These are phyloP conservation scores for Hippophae tibetana DNA, from an alignment of 306 rosid genomes.

Conservation along the genomic window DNA sequence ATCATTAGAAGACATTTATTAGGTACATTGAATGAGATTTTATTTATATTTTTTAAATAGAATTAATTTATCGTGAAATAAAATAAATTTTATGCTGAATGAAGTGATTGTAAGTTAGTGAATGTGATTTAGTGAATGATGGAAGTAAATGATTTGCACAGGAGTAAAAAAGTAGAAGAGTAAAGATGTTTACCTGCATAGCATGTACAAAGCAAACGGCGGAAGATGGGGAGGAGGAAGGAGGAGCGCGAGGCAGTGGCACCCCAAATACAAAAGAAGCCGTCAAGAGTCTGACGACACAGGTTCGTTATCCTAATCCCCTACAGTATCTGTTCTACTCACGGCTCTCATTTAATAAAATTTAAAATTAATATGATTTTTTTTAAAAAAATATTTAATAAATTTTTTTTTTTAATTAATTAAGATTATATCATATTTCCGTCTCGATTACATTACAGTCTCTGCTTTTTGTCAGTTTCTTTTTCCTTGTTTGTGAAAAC, in stretches of 20 bases:
- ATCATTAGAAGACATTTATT: no score
- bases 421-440: no score
- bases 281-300: constrained; percentile 87
- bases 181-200: constrained; percentile 83
- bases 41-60: no score
- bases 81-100: no score
- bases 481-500: constrained; percentile 35
- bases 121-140: not conserved
- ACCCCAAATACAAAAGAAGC: constrained; percentile 91
- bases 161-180: constrained; percentile 20
- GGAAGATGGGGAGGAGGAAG: constrained; percentile 31
- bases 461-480: constrained; percentile 44
- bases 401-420: no score
- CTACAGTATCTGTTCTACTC: not conserved
- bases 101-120: not conserved
- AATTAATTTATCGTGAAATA: no score
- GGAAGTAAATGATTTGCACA: constrained; percentile 22
- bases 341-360: not conserved
- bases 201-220: constrained; percentile 62
- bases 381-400: no score
- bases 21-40: no score
- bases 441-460: constrained; percentile 11
- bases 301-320: constrained; percentile 44
- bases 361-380: no score
- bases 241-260: constrained; percentile 72